Evolutionary conservation across 192 early-diverging fungal genomes (phyloP).

Genomic region (Diversispora eburnea): DNA sequence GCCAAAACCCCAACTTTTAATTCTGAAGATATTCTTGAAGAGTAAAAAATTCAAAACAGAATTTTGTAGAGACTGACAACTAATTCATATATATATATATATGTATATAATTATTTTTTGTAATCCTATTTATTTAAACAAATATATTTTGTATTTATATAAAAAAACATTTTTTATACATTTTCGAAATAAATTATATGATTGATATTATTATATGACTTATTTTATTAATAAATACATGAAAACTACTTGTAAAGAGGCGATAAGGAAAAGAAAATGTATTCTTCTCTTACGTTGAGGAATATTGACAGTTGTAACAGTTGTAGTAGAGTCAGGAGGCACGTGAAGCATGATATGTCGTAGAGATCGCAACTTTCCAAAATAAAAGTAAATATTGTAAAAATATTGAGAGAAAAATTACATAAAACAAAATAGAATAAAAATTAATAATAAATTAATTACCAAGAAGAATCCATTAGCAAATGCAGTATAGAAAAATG

Average conservation of each 20-base stretch:
- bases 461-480: constrained; percentile 88
- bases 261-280: constrained; percentile 84
- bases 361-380: constrained; percentile 63
- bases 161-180: no score
- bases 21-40: background rate
- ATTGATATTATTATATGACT: no score
- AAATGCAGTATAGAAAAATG: constrained; percentile 72
- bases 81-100: no score
- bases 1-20: background rate
- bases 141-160: no score
- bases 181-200: no score
- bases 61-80: no score
- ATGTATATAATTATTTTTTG: no score
- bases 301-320: constrained; percentile 56
- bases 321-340: constrained; percentile 63
- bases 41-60: background rate
- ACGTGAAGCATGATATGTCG: constrained; percentile 72
- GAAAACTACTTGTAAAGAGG: constrained; percentile 74
- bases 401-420: constrained; percentile 5
- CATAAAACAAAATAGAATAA: background rate
- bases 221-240: constrained; percentile 70
- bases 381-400: background rate
- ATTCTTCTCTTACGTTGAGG: constrained; percentile 77
- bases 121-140: no score
- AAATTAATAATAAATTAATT: constrained; percentile 31